Evolutionary conservation across 108 stramenopile genomes (phyloP), one percentile per base, ranked within the genome.

Genomic region (Nannochloropsis gaditana): DNA sequence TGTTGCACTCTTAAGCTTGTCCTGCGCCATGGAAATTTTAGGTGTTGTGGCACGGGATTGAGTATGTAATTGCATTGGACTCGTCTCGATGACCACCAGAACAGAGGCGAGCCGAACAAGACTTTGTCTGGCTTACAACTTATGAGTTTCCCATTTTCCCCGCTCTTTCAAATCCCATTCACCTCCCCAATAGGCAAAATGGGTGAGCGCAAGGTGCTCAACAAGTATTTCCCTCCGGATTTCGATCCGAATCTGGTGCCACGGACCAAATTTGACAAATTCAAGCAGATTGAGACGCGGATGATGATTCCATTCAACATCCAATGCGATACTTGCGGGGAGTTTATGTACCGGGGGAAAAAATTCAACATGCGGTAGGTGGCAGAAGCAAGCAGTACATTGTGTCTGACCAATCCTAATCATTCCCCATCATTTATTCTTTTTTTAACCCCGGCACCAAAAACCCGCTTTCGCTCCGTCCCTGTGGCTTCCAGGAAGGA

Each of bases 301-400:
- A 98, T 98, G 96, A 98, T 97, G 98, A 90, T 99, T 50, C 98
- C 98, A 83, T 97, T 97, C 93, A 91, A 92, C 21, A 89, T 99
- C 50, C 96, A 97, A 87, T 99, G 98, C 86, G 89, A 90, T 43
- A 95, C 93, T 19, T 98, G 98, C 86, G 91, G 93, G 42, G 93
- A 95, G 41, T 97, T 96, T 89, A 92, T 98, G 90, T 97, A 97
- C 89, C 94, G 95, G 9, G 90, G 98, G 9, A 93, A 95, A 5
- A 99, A 99, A 88, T 99, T 99, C 93, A 99, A 99, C 87, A 73
- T 73, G 59, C 59, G 80, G 59, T 73, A 73, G 59, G 59, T 73
- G 59, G 4, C 19, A n/a, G n/a, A n/a, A 8, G 59, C 4, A 2
- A n/a, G 59, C 31, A 31, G 31, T 31, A 1, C 31, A 31, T 31